Percentiles rank a stretch among this genome's conserved stretches.
Evolutionary conservation across 257 asterid genomes (phyloP).

Genomic region (Solanum bulbocastanum): DNA sequence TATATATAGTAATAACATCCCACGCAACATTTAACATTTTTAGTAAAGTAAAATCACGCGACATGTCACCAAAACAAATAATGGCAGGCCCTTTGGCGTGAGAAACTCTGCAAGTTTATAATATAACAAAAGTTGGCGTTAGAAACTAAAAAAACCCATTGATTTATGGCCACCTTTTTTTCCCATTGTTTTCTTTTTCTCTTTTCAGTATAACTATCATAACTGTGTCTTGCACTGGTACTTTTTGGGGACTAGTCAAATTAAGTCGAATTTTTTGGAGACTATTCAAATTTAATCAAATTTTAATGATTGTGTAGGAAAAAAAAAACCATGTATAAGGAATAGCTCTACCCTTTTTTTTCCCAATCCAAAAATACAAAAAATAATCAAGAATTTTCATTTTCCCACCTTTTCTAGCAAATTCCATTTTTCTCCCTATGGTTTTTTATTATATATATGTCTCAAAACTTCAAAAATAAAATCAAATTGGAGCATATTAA

Average conservation of each 20-base stretch:
- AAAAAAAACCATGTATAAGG: too few relatives aligned
- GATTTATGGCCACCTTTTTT: background rate
- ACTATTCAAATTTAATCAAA: too few relatives aligned
- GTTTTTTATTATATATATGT: background rate
- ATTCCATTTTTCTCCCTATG: background rate
- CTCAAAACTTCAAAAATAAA: background rate
- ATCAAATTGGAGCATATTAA: background rate
- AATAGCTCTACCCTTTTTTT: background rate
- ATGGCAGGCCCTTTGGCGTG: background rate
- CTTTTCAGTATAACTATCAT: background rate
- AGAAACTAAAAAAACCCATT: background rate
- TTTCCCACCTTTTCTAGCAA: background rate
- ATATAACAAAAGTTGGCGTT: background rate
- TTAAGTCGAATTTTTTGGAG: rapidly evolving
- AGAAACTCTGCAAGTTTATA: background rate
- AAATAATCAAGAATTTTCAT: background rate
- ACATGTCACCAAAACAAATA: background rate
- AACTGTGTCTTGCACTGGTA: too few relatives aligned
- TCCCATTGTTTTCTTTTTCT: background rate
- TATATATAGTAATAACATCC: too few relatives aligned
- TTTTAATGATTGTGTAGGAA: too few relatives aligned
- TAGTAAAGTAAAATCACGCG: background rate
- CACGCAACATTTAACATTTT: background rate
- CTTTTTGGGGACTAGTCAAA: rapidly evolving
- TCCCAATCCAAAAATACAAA: background rate